Percentiles rank a stretch among this genome's conserved stretches.
phyloP scores from a whole-genome alignment of 2,329 filamentous ascomycete genomes.

The Aspergillus viridinutans region DNA sequence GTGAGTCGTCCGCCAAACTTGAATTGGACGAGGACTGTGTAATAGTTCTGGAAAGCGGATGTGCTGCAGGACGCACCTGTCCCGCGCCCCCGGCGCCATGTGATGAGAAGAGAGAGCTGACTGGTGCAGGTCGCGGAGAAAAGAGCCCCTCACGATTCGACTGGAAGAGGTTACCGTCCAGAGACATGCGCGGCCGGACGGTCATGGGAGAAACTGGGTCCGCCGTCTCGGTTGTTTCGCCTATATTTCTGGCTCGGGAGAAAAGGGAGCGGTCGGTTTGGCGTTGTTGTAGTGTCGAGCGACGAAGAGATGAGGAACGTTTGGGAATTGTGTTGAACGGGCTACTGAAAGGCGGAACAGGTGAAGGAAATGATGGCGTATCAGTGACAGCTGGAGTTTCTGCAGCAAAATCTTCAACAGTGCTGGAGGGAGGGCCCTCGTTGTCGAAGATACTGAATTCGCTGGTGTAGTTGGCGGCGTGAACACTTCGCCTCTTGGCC shows the following conservation, averaged over 20 bases:
- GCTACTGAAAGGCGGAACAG: constrained; percentile 38
- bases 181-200: constrained; percentile 66
- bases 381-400: constrained; percentile 26
- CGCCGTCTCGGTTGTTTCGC: constrained; percentile 47
- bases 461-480: constrained; percentile 61
- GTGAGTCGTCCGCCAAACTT: constrained; percentile 69
- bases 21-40: constrained; percentile 83
- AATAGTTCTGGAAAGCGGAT: constrained; percentile 81
- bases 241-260: constrained; percentile 30
- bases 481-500: constrained; percentile 83
- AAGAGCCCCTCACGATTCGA: constrained; percentile 63
- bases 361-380: constrained; percentile 21
- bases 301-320: constrained; percentile 72
- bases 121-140: constrained; percentile 56
- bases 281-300: constrained; percentile 83
- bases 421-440: constrained; percentile 21
- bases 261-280: constrained; percentile 63
- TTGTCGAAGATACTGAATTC: constrained; percentile 74
- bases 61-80: constrained; percentile 50
- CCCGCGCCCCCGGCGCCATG: constrained; percentile 24
- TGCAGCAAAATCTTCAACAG: constrained; percentile 24
- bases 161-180: constrained; percentile 69
- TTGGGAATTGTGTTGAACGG: constrained; percentile 57
- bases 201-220: constrained; percentile 54
- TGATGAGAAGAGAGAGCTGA: constrained; percentile 39